These are phyloP conservation scores for Dinochytrium kinnereticum DNA, from an alignment of 371 early-diverging fungal species.

Conservation along the genomic window DNA sequence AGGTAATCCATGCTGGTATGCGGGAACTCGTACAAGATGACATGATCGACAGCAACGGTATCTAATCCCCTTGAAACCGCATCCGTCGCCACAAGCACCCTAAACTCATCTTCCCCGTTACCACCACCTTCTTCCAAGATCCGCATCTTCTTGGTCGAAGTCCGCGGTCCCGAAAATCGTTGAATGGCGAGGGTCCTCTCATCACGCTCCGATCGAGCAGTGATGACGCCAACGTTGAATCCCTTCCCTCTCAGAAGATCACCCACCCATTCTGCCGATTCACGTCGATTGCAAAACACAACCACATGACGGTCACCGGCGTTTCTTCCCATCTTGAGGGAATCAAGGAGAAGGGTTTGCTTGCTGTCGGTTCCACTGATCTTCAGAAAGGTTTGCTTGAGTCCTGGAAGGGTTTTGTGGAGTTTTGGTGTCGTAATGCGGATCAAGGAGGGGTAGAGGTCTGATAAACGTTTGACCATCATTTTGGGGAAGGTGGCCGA, in stretches of 20 bases:
- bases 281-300: conserved; percentile 87
- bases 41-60: conserved; percentile 88
- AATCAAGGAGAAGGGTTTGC: conserved; percentile 63
- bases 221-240: conserved; percentile 25
- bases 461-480: conserved; percentile 66
- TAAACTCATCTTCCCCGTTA: conserved; percentile 19
- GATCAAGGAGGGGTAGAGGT: conserved; percentile 48
- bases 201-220: conserved; percentile 10
- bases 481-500: conserved; percentile 89
- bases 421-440: conserved; percentile 83
- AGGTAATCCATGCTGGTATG: conserved; percentile 90
- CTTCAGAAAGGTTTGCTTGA: conserved; percentile 80
- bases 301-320: conserved; percentile 59
- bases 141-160: conserved; percentile 19
- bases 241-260: conserved; percentile 66
- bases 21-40: conserved; percentile 95
- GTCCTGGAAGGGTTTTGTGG: conserved; percentile 77
- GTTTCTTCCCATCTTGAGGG: conserved; percentile 63
- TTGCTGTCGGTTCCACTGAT: conserved; percentile 48
- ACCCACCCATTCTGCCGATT: conserved; percentile 66
- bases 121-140: too few species aligned
- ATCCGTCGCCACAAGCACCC: conserved; percentile 86
- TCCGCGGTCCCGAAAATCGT: conserved; percentile 21
- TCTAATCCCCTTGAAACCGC: conserved; percentile 94
- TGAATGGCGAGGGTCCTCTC: conserved; percentile 11